Evolutionary conservation across 2,329 filamentous ascomycete genomes (phyloP).

Genomic region (Botrytis paeoniae): DNA sequence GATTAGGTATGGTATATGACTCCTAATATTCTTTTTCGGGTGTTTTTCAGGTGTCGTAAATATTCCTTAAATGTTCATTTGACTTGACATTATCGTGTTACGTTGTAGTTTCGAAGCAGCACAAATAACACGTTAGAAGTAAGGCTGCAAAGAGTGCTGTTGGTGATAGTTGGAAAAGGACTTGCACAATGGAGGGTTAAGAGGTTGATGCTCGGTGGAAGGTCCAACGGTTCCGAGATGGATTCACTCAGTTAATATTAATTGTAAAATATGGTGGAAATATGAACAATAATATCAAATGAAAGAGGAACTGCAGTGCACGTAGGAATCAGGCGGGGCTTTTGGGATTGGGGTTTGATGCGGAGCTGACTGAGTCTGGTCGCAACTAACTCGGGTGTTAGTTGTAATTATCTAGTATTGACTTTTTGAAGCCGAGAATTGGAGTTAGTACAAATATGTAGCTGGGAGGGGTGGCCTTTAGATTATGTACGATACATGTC

Average conservation of each 20-base stretch:
- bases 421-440: not conserved
- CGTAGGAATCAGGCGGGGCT: not conserved
- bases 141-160: not conserved
- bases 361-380: slow-evolving; percentile 9
- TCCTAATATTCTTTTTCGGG: not conserved
- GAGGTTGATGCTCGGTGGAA: not conserved
- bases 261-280: not conserved
- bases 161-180: not conserved
- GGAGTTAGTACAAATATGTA: not conserved
- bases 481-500: not conserved
- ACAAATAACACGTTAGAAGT: not conserved
- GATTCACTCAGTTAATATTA: not conserved
- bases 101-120: not conserved
- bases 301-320: not conserved
- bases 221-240: not conserved
- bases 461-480: not conserved
- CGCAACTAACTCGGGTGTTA: slow-evolving; percentile 7
- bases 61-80: not conserved
- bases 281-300: not conserved
- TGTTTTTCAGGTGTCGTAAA: not conserved
- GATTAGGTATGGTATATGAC: not conserved
- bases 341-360: not conserved
- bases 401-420: not conserved
- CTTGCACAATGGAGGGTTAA: not conserved
- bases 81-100: not conserved